Base-by-base conservation (phyloP, 192 early-diverging fungal species). In the Backusella westeae region DNA sequence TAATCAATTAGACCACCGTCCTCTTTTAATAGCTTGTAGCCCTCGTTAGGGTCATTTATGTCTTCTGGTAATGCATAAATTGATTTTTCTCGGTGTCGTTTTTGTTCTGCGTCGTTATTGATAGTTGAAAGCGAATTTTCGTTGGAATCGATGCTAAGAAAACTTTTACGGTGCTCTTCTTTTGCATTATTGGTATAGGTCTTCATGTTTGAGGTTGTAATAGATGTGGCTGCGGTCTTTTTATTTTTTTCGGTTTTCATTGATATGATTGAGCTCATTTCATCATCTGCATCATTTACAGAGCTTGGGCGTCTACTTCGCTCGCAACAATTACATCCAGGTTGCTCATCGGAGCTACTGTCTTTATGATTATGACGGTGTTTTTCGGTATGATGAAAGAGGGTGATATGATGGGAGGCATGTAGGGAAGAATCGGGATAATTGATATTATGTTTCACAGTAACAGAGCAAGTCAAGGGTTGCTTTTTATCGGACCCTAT, bases 1-100 rank as follows among this genome's bases (percentile, higher is more conserved):
- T 69, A 69, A 23, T 69, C 68, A 39, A 69, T 23, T n/a, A 69
- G 34, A 41, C 23, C 36, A 69, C 68, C 68, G 5, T 69, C 68
- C 26, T 69, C 5, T 69, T 69, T n/a, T 41, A 69, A 41, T 38
- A 23, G 6, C 19, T 69, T 69, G 38, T 23, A 69, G 12, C 68
- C 68, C 10, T 23, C 68, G 4, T 12, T 38, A 5, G 36, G 36
- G 19, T 38, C 21, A 21, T 69, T 35, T 23, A 69, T 23, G 21
- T 69, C 36, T 1, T 21, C 36, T 17, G 36, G 68, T 38, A 69
- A n/a, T 38, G 68, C 7, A 38, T 69, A 21, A 38, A 69, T 69
- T 23, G 68, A 69, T 12, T 23, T 69, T 5, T 69, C 68, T 36
- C 36, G 6, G 10, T 23, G 34, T 35, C 34, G 35, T 34, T 26